These are phyloP conservation scores for Letharia columbiana DNA, from an alignment of 495 filamentous ascomycete genomes.

Conservation along the genomic window DNA sequence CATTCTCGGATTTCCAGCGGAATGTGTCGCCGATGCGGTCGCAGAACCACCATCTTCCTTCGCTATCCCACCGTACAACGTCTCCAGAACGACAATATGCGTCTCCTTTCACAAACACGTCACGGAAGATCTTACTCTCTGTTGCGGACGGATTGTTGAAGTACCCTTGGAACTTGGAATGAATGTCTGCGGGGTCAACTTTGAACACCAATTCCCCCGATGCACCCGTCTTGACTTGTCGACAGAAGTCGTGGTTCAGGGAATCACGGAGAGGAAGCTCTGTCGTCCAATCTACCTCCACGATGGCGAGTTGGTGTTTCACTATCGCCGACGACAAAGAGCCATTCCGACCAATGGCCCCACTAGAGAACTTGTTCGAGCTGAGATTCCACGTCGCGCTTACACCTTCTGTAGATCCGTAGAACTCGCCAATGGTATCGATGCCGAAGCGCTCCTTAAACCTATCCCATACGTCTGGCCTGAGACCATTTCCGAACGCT, in stretches of 20 bases:
- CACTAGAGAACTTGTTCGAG: slow-evolving; percentile 64
- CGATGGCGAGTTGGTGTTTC: slow-evolving; percentile 44
- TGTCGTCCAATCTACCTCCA: slow-evolving; percentile 63
- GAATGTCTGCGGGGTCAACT: slow-evolving; percentile 58
- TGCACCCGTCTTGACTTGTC: slow-evolving; percentile 48
- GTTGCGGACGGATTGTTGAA: slow-evolving; percentile 70
- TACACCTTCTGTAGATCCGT: slow-evolving; percentile 76
- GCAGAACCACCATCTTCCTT: slow-evolving; percentile 74
- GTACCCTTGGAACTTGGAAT: slow-evolving; percentile 73
- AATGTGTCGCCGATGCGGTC: slow-evolving; percentile 93
- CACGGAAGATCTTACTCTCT: slow-evolving; percentile 64
- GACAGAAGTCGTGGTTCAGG: slow-evolving; percentile 54
- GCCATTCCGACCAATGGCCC: slow-evolving; percentile 77
- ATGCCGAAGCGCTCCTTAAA: slow-evolving; percentile 88
- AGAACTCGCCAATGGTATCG: slow-evolving; percentile 76
- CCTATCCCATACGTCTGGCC: slow-evolving; percentile 82
- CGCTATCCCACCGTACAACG: slow-evolving; percentile 58
- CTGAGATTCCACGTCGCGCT: slow-evolving; percentile 66
- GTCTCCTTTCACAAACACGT: slow-evolving; percentile 75
- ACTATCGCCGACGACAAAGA: slow-evolving; percentile 48
- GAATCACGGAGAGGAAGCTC: slow-evolving; percentile 53
- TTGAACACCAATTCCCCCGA: slow-evolving; percentile 73
- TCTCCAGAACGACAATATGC: slow-evolving; percentile 84
- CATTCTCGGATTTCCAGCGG: slow-evolving; percentile 93
- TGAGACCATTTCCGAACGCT: slow-evolving; percentile 88